These are phyloP conservation scores for Ophiocordyceps robertsii DNA, from an alignment of 2,329 filamentous ascomycete species.

Conservation along the genomic window DNA sequence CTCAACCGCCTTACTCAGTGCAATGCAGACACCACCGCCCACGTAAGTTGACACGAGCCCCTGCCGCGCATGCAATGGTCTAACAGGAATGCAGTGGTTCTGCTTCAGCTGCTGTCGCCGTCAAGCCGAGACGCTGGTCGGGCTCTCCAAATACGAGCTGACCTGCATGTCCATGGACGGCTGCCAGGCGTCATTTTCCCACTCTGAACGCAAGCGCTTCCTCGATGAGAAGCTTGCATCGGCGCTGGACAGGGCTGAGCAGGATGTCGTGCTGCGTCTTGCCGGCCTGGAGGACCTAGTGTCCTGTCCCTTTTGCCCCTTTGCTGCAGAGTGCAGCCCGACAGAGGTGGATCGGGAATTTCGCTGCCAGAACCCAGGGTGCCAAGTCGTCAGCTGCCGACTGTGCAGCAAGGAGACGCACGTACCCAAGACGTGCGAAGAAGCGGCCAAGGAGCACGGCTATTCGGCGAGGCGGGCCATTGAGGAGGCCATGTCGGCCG, in stretches of 20 bases:
- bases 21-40: constrained; percentile 33
- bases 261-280: constrained; percentile 53
- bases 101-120: constrained; percentile 52
- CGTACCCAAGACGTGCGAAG: constrained; percentile 57
- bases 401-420: constrained; percentile 58
- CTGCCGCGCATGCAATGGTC: background rate
- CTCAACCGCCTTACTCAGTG: constrained; percentile 59
- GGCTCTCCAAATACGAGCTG: constrained; percentile 53
- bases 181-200: constrained; percentile 49
- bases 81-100: constrained; percentile 35
- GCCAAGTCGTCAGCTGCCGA: constrained; percentile 50
- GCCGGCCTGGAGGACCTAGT: constrained; percentile 61
- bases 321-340: constrained; percentile 58
- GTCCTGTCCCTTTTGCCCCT: constrained; percentile 72
- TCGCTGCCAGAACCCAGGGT: constrained; percentile 52
- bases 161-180: constrained; percentile 57
- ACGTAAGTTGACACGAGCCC: constrained; percentile 23
- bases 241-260: constrained; percentile 58
- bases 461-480: constrained; percentile 50
- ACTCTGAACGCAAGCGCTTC: constrained; percentile 38
- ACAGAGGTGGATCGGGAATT: constrained; percentile 61
- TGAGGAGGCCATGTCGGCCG: constrained; percentile 75
- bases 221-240: constrained; percentile 43
- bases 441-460: constrained; percentile 47
- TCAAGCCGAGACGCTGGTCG: constrained; percentile 56